Evolutionary conservation across 192 early-diverging fungal species (phyloP).

Genomic region (Backusella tarrabulga): DNA sequence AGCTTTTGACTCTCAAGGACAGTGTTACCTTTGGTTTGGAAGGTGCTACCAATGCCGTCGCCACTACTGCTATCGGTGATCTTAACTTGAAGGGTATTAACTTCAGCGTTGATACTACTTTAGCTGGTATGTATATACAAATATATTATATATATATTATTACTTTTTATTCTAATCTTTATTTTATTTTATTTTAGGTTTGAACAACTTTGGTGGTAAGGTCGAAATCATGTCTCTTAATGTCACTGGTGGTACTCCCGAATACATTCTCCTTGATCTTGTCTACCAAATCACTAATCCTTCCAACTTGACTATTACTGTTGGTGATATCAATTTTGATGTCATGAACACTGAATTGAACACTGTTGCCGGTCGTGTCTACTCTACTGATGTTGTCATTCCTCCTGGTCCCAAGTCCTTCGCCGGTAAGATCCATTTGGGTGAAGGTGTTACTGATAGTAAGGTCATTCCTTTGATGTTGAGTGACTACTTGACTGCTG

Average conservation of each 20-base stretch:
- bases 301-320: slow-evolving; percentile 49
- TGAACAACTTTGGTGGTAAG: slow-evolving; percentile 37
- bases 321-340: slow-evolving; percentile 44
- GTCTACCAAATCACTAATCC: slow-evolving; percentile 37
- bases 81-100: slow-evolving; percentile 39
- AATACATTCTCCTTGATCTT: background rate
- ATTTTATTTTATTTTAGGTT: slow-evolving; percentile 17
- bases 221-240: slow-evolving; percentile 19
- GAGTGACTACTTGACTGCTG: slow-evolving; percentile 42
- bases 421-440: slow-evolving; percentile 41
- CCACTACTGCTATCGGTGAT: slow-evolving; percentile 37
- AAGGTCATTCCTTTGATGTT: slow-evolving; percentile 36
- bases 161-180: background rate
- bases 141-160: background rate
- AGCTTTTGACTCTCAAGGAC: slow-evolving; percentile 21
- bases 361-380: slow-evolving; percentile 39
- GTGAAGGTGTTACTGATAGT: slow-evolving; percentile 14
- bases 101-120: slow-evolving; percentile 36
- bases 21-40: slow-evolving; percentile 24
- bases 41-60: slow-evolving; percentile 28
- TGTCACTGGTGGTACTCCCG: slow-evolving; percentile 7
- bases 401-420: slow-evolving; percentile 47
- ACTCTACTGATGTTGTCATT: slow-evolving; percentile 42
- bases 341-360: slow-evolving; percentile 35
- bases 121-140: slow-evolving; percentile 30